Evolutionary conservation across 495 filamentous ascomycete genomes (phyloP), one percentile per base, ranked within the genome.

Genomic region (Penicillium goetzii): DNA sequence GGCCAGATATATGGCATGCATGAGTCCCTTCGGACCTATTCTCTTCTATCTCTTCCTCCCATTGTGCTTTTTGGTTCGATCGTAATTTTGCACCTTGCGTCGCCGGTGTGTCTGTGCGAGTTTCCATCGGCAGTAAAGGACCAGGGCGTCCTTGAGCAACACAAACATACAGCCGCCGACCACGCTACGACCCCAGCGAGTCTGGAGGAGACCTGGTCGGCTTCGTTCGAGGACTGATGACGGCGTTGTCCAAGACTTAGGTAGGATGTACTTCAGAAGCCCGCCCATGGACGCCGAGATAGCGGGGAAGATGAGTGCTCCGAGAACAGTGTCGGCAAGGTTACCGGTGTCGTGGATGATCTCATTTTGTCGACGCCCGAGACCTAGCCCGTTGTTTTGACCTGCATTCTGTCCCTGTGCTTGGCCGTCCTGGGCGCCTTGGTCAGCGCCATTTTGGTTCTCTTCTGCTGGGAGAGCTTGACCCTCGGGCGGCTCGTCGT

Each of bases 91-190:
- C 30, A 96, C 82, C 72, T 81, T 85, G 72, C 92, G 79, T 50
- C 84, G 81, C 54, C 83, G 77, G 76, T 89, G 87, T 57, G 86
- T 86, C 74, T 89, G 84, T 36, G 89, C 92, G 65, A 86, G 76
- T 69, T 85, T 85, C 80, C 90, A 93, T 66, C 89, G 86, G 53
- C 86, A 86, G 72, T 92, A 95, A 8, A 95, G 79, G 64, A 87
- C 77, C 56, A 93, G 76, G 5, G 85, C 88, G 73, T 96, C 92
- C 67, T 89, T 90, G 8, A 93, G 70, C 23, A 93, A 84, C 50
- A 93, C 87, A 65, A 91, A 93, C 49, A 91, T 78, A 72, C 90
- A 94, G 0, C 92, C 92, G 14, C 92, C 92, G 7, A 90, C 82
- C 3, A 95, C 79, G 65, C 89, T 95, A 54, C 92, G 83, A 9